These are phyloP conservation scores for Acacia melanoxylon DNA, from an alignment of 306 rosid species.

Conservation along the genomic window DNA sequence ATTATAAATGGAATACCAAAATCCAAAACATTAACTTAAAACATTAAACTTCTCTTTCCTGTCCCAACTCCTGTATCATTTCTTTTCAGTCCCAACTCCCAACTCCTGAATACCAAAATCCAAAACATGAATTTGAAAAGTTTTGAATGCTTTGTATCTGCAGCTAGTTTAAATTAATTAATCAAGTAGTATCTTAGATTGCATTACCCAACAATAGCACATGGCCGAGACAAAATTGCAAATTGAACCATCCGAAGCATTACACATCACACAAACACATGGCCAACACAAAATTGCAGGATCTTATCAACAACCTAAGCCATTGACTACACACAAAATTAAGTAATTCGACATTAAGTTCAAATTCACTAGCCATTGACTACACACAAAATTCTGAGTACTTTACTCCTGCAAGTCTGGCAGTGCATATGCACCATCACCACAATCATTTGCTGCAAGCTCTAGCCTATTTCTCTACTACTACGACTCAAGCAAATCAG, in stretches of 20 bases:
- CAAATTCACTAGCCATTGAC: not conserved
- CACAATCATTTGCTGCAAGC: slow-evolving; percentile 53
- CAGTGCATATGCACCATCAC: slow-evolving; percentile 50
- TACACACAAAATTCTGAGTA: slow-evolving; percentile 32
- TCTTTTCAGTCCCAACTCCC: not conserved
- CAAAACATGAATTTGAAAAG: not conserved
- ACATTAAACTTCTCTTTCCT: not conserved
- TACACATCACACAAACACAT: slow-evolving; percentile 43
- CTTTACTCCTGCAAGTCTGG: slow-evolving; percentile 39
- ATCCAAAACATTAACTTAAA: slow-evolving; percentile 1
- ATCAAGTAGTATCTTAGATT: not conserved
- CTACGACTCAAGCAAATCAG: no score
- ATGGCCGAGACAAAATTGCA: not conserved
- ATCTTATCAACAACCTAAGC: slow-evolving; percentile 20
- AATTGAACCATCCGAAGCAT: slow-evolving; percentile 8
- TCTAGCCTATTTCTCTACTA: no score
- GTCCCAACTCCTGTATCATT: not conserved
- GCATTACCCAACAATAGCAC: not conserved
- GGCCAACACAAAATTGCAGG: slow-evolving; percentile 8
- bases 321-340: not conserved
- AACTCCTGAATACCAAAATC: not conserved
- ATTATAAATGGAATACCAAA: not conserved
- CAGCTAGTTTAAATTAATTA: not conserved
- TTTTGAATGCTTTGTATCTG: not conserved
- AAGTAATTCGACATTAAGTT: not conserved